Conservation (phyloP, 73 alveolate genomes). For the Blepharisma japonicum region DNA sequence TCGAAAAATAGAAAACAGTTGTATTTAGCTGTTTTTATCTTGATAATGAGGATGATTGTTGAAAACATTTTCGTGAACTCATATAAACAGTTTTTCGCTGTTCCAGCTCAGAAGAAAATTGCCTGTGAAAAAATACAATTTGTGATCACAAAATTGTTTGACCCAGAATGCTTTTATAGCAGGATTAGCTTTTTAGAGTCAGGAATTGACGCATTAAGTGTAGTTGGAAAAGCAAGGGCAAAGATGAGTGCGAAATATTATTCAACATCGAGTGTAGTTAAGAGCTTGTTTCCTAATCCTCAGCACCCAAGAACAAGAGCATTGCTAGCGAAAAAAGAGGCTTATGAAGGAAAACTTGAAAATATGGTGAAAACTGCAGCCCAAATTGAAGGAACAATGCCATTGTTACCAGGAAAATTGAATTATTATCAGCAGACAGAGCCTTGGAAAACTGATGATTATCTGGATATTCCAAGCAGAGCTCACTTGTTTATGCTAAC, state of each 20-base stretch:
- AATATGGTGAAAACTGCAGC: constrained; percentile 29
- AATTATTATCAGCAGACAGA: constrained; percentile 22
- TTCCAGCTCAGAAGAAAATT: constrained; percentile 7
- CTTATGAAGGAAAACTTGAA: constrained; percentile 19
- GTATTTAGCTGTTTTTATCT: not conserved
- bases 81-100: constrained; percentile 16
- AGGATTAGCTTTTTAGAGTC: constrained; percentile 69
- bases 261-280: constrained; percentile 20
- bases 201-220: constrained; percentile 58
- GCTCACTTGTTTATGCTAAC: constrained; percentile 20
- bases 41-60: not conserved
- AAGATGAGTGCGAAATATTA: constrained; percentile 15
- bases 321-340: not conserved
- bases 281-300: constrained; percentile 15
- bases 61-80: constrained; percentile 7
- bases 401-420: constrained; percentile 9
- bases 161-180: constrained; percentile 34
- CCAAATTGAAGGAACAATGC: constrained; percentile 25
- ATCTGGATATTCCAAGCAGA: constrained; percentile 27
- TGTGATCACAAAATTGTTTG: not conserved
- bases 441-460: constrained; percentile 23
- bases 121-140: not conserved
- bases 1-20: not conserved
- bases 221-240: not conserved
- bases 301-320: constrained; percentile 28